These are phyloP conservation scores for Amanita exitialis DNA, from an alignment of 768 basidiomycete genomes.

Conservation along the genomic window DNA sequence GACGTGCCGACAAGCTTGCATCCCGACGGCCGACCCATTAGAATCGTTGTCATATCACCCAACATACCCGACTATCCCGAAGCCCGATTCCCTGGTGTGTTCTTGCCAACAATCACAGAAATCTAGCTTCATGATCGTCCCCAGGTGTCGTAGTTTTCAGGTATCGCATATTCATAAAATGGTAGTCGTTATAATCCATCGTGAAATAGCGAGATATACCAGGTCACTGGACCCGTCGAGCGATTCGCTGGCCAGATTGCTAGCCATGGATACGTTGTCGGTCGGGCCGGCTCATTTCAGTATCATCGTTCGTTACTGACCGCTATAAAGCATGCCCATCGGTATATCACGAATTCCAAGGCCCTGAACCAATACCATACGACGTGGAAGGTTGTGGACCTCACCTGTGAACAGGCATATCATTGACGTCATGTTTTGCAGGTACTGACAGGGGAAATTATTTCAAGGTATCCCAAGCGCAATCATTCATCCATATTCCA, in stretches of 20 bases:
- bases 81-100: conserved; percentile 78
- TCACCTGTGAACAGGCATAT: not conserved
- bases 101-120: not conserved
- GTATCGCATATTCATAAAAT: conserved; percentile 20
- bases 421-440: not conserved
- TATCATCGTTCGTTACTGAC: not conserved
- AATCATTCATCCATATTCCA: not conserved
- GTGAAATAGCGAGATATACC: conserved; percentile 76
- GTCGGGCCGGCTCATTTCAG: conserved; percentile 26
- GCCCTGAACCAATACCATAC: conserved; percentile 82
- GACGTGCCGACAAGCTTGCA: conserved; percentile 69
- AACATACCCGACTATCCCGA: conserved; percentile 74
- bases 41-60: conserved; percentile 80
- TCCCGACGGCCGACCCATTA: conserved; percentile 48
- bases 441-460: conserved; percentile 67
- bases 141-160: conserved; percentile 81
- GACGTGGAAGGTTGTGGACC: conserved; percentile 58
- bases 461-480: conserved; percentile 55
- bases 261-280: conserved; percentile 77
- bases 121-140: not conserved
- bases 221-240: conserved; percentile 95
- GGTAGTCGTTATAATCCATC: not conserved
- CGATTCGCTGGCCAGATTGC: conserved; percentile 84
- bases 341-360: conserved; percentile 87
- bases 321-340: conserved; percentile 61